Percentiles rank a stretch among this genome's conserved stretches.
phyloP scores from a whole-genome alignment of 129 eudicot species.

The Calendula officinalis region DNA sequence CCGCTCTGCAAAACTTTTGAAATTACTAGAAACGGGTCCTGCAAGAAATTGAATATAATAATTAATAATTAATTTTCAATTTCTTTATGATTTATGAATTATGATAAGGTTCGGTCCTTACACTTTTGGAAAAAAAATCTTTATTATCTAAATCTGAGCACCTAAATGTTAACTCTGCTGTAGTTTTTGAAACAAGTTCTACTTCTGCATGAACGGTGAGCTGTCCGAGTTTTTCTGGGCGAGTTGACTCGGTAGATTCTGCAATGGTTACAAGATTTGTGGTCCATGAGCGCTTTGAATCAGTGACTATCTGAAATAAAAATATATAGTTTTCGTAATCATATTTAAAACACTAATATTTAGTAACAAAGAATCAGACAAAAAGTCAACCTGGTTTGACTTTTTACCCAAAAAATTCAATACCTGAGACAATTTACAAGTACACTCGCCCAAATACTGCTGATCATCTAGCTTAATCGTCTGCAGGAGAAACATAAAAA shows the following conservation, averaged over 20 bases:
- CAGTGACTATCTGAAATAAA: slow-evolving; percentile 66
- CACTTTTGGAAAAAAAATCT: slow-evolving; percentile 91
- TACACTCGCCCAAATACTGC: slow-evolving; percentile 82
- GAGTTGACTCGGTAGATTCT: slow-evolving; percentile 41
- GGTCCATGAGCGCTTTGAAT: slow-evolving; percentile 57
- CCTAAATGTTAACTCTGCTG: slow-evolving; percentile 69
- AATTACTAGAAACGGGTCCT: slow-evolving; percentile 93
- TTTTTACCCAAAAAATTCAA: slow-evolving; percentile 1
- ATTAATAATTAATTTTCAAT: neutral
- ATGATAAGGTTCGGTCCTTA: slow-evolving; percentile 41
- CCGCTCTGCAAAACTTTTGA: slow-evolving; percentile 66
- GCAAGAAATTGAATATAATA: slow-evolving; percentile 28
- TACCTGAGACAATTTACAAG: slow-evolving; percentile 75
- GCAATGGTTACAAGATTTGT: slow-evolving; percentile 58
- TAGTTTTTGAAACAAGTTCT: slow-evolving; percentile 66
- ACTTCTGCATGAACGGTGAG: slow-evolving; percentile 77
- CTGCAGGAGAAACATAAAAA: slow-evolving; percentile 37
- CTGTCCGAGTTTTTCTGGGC: slow-evolving; percentile 51
- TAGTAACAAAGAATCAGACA: neutral
- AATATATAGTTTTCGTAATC: neutral
- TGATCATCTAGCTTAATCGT: slow-evolving; percentile 84
- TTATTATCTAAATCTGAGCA: slow-evolving; percentile 85
- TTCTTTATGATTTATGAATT: neutral
- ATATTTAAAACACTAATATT: neutral
- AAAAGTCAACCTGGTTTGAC: neutral